These are phyloP conservation scores for Linnemannia elongata DNA, from an alignment of 192 early-diverging fungal species.

Conservation along the genomic window DNA sequence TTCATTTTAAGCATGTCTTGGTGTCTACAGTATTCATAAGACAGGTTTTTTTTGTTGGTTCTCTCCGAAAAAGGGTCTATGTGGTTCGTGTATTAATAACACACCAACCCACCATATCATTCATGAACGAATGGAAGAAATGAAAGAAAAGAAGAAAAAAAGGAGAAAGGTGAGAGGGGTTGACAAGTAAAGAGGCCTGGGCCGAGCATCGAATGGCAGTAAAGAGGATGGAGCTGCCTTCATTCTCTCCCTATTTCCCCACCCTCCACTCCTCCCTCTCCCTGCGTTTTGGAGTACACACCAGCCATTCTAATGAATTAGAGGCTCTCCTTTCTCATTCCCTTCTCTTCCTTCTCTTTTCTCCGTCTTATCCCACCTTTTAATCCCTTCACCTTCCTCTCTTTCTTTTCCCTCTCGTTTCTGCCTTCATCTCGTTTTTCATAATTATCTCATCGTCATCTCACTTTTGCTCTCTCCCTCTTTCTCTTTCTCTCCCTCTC, in stretches of 20 bases:
- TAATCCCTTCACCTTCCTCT: not conserved
- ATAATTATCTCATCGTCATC: slow-evolving; percentile 1
- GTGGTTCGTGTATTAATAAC: not conserved
- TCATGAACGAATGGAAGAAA: not conserved
- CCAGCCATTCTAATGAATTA: not conserved
- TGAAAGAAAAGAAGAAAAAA: not conserved
- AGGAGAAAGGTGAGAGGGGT: not conserved
- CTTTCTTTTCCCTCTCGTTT: not conserved
- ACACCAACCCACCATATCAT: not conserved
- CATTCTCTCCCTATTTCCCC: not conserved
- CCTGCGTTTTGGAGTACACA: not conserved
- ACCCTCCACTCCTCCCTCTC: not conserved
- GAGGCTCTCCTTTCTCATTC: not conserved
- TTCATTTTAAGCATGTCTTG: not conserved
- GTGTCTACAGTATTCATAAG: not conserved
- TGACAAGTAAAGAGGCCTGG: not conserved
- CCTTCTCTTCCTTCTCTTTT: not conserved
- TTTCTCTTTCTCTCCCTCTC: not conserved
- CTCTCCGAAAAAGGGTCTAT: not conserved
- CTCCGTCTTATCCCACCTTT: not conserved
- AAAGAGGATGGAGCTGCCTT: not conserved
- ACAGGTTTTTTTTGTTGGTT: not conserved
- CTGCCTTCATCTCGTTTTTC: not conserved
- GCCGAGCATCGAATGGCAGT: slow-evolving; percentile 5
- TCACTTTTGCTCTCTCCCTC: not conserved